Base-by-base conservation (phyloP, 768 basidiomycete species). In the Lentinula lateritia region DNA sequence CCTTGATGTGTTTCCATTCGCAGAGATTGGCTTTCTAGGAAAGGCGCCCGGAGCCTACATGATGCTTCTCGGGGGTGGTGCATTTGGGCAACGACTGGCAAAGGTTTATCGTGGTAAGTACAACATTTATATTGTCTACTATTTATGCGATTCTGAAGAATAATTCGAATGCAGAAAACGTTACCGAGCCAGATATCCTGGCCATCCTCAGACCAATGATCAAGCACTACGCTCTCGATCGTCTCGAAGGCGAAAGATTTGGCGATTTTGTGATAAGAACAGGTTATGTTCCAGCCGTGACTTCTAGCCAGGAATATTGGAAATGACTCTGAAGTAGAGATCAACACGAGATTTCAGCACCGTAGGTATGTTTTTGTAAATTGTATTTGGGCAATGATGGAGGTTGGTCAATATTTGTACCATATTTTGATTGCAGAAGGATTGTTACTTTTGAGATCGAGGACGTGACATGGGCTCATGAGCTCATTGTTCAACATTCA, bases 11-110 rank as follows among this genome's bases (percentile, higher is more conserved):
- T 16, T 42, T 54, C 46, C 6, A 48, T 48, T 16, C 10, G 5
- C 75, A 90, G 96, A 98, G 80, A 81, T 98, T 41, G 97, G 95
- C 0, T 96, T 98, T 68, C 87, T 98, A 43, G 96, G 97, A 36
- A 98, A 98, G 76, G 94, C 97, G 0, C 93, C 89, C 0, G 95
- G 93, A 12, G 82, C 86, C 38, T 99, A 99, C 72, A 69, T 88
- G 50, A 97, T 98, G 95, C 83, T 98, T 39, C 87, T 99, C 38
- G 96, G 97, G 42, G 96, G 96, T 60, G 95, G 95, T 1, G 97
- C 93, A 77, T 81, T 93, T 65, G 97, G 96, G 38, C 90, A 98
- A 72, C 83, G 96, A 38, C 78, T 99, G 67, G 96, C 96, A 79
- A 98, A 98, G 77, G 95, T 97, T 59, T 98, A 94, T 75, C 82